Conservation (phyloP, 2,329 filamentous ascomycete genomes). For the Plectosphaerella plurivora region DNA sequence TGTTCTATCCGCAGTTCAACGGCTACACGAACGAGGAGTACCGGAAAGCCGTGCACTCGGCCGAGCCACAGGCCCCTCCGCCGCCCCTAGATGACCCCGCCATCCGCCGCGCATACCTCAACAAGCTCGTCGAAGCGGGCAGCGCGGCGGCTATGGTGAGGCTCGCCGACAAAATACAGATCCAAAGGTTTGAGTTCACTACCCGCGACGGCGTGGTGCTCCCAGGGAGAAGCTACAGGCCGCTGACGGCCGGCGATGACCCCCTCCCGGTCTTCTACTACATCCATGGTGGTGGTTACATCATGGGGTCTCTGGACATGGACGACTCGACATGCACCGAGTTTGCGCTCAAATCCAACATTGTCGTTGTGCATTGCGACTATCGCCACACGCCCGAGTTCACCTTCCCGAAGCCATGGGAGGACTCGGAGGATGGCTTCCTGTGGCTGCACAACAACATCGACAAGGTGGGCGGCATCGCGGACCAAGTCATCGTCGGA, state of each 20-base stretch:
- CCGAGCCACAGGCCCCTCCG: not conserved
- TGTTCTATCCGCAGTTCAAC: not conserved
- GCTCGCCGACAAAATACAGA: constrained; percentile 20
- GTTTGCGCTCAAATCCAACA: constrained; percentile 17
- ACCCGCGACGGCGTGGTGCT: constrained; percentile 39
- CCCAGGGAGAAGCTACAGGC: constrained; percentile 42
- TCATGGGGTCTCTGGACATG: constrained; percentile 47
- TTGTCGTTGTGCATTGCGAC: constrained; percentile 49
- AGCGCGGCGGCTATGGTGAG: constrained; percentile 20
- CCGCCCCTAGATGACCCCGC: not conserved
- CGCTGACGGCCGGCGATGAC: constrained; percentile 23
- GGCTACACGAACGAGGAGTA: not conserved
- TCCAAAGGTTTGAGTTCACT: constrained; percentile 29
- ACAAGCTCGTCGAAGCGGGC: not conserved
- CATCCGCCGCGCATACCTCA: not conserved
- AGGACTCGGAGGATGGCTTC: constrained; percentile 50
- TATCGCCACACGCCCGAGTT: constrained; percentile 56
- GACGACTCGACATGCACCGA: constrained; percentile 47
- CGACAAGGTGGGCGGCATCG: constrained; percentile 29
- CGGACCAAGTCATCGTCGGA: constrained; percentile 34
- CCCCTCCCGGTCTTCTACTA: constrained; percentile 45
- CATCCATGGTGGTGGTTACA: constrained; percentile 52
- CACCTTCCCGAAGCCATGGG: constrained; percentile 45
- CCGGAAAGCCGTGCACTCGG: not conserved
- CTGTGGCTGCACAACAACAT: constrained; percentile 47